Conservation (phyloP, 768 basidiomycete species). For the Calocybe cyanea region DNA sequence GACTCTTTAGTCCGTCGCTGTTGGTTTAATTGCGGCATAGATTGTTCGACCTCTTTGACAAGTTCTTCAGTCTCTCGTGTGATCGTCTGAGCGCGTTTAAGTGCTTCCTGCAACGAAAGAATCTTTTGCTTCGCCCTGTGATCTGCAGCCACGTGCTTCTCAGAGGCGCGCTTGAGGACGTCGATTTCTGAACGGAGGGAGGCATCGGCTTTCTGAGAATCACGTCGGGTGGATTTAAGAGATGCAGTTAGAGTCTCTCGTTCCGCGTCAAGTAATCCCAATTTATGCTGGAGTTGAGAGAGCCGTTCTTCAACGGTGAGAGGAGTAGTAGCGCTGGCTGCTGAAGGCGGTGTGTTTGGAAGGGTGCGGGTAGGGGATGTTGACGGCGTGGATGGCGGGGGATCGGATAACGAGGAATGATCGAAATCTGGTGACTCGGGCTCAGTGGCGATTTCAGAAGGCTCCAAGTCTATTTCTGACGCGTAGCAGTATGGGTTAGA, state of each 20-base stretch:
- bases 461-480: constrained; percentile 23
- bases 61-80: constrained; percentile 43
- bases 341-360: constrained; percentile 28
- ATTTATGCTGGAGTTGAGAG: constrained; percentile 59
- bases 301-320: constrained; percentile 66
- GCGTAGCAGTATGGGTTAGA: no score
- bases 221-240: constrained; percentile 75
- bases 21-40: constrained; percentile 37
- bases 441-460: constrained; percentile 29
- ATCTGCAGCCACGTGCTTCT: constrained; percentile 74
- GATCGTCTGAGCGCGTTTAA: constrained; percentile 68
- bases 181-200: constrained; percentile 83
- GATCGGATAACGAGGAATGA: constrained; percentile 30
- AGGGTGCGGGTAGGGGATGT: constrained; percentile 34
- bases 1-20: constrained; percentile 38
- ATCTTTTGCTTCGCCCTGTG: constrained; percentile 82
- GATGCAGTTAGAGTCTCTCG: constrained; percentile 62
- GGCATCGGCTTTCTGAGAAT: constrained; percentile 81
- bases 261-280: constrained; percentile 61
- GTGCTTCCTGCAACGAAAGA: constrained; percentile 84
- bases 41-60: constrained; percentile 43
- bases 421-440: constrained; percentile 30
- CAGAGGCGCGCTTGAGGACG: constrained; percentile 74
- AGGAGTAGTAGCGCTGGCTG: constrained; percentile 29
- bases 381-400: constrained; percentile 33